Conservation (phyloP, 306 rosid genomes). For the Rosa chinensis region DNA sequence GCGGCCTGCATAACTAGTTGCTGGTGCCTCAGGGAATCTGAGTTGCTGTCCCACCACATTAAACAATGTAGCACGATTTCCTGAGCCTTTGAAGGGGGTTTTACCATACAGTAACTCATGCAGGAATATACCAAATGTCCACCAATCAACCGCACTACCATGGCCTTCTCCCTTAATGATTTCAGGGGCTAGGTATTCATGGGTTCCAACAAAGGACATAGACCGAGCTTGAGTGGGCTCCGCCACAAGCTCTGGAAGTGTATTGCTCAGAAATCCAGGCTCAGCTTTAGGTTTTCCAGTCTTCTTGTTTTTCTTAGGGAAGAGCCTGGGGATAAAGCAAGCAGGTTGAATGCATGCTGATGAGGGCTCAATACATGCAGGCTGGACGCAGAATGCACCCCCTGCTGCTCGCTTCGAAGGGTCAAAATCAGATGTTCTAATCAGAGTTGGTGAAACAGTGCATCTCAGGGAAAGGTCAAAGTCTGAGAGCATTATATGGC, state of each 20-base stretch:
- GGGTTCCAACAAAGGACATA: constrained; percentile 98
- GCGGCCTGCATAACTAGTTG: constrained; percentile 76
- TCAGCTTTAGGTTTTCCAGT: constrained; percentile 62
- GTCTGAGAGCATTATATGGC: constrained; percentile 99
- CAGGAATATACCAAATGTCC: constrained; percentile 98
- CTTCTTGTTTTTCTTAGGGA: constrained; percentile 81
- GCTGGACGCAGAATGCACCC: constrained; percentile 94
- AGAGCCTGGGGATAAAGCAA: constrained; percentile 79
- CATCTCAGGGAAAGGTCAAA: constrained; percentile 96
- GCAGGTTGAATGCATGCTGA: constrained; percentile 95
- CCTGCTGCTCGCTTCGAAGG: constrained; percentile 75
- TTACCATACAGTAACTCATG: constrained; percentile 92
- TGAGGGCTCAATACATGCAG: constrained; percentile 91
- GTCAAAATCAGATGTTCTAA: constrained; percentile 66
- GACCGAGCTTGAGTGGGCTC: constrained; percentile 97
- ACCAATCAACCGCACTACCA: constrained; percentile 99
- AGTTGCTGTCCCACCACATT: constrained; percentile 95
- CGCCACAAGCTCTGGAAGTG: constrained; percentile 97
- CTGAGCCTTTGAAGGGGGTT: constrained; percentile 96
- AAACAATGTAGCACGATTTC: constrained; percentile 92
- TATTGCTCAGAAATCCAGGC: constrained; percentile 51
- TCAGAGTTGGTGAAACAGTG: constrained; percentile 79
- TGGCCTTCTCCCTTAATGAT: constrained; percentile 97
- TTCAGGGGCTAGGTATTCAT: constrained; percentile 97
- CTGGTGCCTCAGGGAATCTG: constrained; percentile 71